These are phyloP conservation scores for Euphorbia corollata DNA, from an alignment of 441 rosid genomes.

Conservation along the genomic window DNA sequence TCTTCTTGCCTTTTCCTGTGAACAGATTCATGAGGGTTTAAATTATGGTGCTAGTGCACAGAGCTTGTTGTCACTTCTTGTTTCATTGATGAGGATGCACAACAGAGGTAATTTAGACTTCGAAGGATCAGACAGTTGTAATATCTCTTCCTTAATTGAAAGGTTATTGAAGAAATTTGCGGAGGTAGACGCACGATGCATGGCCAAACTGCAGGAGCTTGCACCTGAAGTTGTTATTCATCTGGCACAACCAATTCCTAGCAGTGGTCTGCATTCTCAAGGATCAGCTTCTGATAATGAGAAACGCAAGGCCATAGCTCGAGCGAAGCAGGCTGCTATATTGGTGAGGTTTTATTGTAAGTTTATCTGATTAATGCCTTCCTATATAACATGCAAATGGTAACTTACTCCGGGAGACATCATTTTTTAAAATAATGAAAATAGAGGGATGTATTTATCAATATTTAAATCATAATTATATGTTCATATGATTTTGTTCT, in stretches of 20 bases:
- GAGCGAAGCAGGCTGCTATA: slow-evolving; percentile 90
- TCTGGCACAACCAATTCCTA: slow-evolving; percentile 27
- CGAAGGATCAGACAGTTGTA: slow-evolving; percentile 57
- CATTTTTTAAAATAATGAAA: no score
- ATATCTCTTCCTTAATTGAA: slow-evolving; percentile 65
- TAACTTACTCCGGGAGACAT: no score
- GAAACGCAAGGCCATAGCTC: slow-evolving; percentile 83
- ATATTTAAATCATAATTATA: no score
- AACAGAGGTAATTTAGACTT: slow-evolving; percentile 41
- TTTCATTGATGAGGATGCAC: slow-evolving; percentile 63
- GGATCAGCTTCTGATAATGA: slow-evolving; percentile 53
- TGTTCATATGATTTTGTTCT: no score
- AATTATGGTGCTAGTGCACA: slow-evolving; percentile 44
- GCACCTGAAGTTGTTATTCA: slow-evolving; percentile 71
- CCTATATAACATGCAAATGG: no score
- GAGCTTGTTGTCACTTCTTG: slow-evolving; percentile 88
- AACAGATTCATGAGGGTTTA: slow-evolving; percentile 50
- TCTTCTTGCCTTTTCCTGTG: slow-evolving; percentile 52
- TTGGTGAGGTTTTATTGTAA: slow-evolving; percentile 47
- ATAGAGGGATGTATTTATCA: no score
- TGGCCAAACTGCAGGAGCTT: slow-evolving; percentile 57
- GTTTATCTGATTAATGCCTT: not conserved
- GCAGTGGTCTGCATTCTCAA: slow-evolving; percentile 27
- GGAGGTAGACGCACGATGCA: slow-evolving; percentile 61
- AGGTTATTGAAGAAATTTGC: slow-evolving; percentile 66